These are phyloP conservation scores for Beauveria scarabaeidicola DNA, from an alignment of 2,329 filamentous ascomycete genomes.

Conservation along the genomic window DNA sequence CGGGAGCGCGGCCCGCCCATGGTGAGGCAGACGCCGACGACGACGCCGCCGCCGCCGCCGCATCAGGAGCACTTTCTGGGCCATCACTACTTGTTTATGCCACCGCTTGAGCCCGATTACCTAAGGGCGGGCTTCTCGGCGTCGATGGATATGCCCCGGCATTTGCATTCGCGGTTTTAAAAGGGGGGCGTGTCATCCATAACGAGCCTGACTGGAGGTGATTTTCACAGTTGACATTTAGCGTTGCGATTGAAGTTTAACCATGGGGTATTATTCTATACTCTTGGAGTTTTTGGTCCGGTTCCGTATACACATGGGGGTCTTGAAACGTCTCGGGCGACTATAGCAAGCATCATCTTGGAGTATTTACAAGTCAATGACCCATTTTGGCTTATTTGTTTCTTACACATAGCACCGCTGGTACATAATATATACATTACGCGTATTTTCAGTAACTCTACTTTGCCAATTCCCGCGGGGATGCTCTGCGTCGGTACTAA, in stretches of 20 bases:
- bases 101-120: background rate
- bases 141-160: background rate
- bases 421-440: background rate
- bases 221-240: background rate
- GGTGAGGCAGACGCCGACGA: background rate
- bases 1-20: background rate
- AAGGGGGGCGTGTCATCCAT: too few species aligned
- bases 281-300: background rate
- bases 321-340: background rate
- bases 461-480: background rate
- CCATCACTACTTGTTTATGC: conserved; percentile 1
- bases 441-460: background rate
- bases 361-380: background rate
- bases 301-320: background rate
- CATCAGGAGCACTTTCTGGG: background rate
- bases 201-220: background rate
- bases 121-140: background rate
- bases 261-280: background rate
- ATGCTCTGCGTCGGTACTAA: too few species aligned
- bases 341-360: background rate
- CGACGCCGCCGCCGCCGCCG: too few species aligned
- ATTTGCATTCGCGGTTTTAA: background rate
- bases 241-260: background rate
- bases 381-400: background rate
- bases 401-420: background rate